Percentiles rank a stretch among this genome's conserved stretches.
These are phyloP conservation scores for Conticribra guillardii DNA, from an alignment of 108 stramenopile species.

Conservation along the genomic window DNA sequence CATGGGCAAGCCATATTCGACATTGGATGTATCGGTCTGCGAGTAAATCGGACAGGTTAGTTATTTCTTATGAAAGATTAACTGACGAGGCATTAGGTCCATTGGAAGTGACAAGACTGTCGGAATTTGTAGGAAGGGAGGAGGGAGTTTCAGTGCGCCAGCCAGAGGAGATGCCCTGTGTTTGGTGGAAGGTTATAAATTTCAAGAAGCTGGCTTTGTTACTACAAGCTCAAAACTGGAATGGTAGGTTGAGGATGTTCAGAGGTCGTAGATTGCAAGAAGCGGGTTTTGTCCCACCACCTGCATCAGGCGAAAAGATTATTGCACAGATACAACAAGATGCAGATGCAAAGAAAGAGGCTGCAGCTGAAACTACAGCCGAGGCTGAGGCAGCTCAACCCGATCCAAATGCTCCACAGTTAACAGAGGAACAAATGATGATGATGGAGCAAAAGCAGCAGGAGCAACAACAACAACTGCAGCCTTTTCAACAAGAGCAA, in stretches of 20 bases:
- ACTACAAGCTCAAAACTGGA: neutral
- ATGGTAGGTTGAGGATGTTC: neutral
- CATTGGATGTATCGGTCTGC: conserved; percentile 22
- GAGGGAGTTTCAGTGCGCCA: neutral
- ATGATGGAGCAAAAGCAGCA: neutral
- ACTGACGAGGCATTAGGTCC: neutral
- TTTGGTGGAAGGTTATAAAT: neutral
- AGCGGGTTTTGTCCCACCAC: neutral
- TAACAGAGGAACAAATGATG: neutral
- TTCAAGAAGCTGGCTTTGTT: neutral
- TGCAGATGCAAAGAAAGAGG: neutral
- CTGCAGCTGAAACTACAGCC: neutral
- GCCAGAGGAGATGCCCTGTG: neutral
- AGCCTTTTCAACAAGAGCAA: neutral
- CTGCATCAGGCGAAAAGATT: neutral
- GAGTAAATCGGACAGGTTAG: neutral
- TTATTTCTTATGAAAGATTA: neutral
- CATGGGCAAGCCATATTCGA: conserved; percentile 15
- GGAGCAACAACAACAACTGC: neutral
- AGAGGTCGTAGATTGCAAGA: neutral
- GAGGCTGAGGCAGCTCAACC: neutral
- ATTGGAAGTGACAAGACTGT: neutral
- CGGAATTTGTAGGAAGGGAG: neutral
- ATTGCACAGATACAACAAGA: neutral
- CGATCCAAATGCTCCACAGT: neutral